Evolutionary conservation across 1,284 basidiomycete genomes (phyloP).

Genomic region (Flammula alnicola): DNA sequence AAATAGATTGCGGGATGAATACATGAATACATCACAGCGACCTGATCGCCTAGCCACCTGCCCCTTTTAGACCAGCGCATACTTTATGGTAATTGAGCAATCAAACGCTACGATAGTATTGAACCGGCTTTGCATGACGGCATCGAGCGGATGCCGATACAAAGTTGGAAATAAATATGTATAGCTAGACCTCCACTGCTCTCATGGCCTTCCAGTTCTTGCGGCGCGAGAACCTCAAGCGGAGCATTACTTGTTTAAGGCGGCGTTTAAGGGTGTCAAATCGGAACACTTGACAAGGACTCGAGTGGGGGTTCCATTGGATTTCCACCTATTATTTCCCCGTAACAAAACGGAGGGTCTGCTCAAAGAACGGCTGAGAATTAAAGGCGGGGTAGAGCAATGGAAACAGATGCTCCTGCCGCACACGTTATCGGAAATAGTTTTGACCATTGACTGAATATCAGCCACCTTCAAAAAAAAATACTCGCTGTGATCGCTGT

Average conservation of each 20-base stretch:
- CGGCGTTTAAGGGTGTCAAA: conserved; percentile 19
- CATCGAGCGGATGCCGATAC: conserved; percentile 13
- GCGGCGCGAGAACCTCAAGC: conserved; percentile 21
- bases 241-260: conserved; percentile 17
- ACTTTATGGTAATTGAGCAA: conserved; percentile 2
- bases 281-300: conserved; percentile 9
- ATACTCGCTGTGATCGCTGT: conserved; percentile 22
- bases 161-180: conserved; percentile 5
- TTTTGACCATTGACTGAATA: conserved; percentile 3
- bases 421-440: conserved; percentile 1
- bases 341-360: conserved; percentile 7
- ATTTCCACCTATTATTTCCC: conserved; percentile 4
- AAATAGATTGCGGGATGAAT: conserved; percentile 14
- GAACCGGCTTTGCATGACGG: conserved; percentile 9
- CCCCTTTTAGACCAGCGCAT: conserved; percentile 10
- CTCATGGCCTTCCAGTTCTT: conserved; percentile 10
- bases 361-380: conserved; percentile 1
- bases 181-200: conserved; percentile 6
- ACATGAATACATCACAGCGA: conserved; percentile 22
- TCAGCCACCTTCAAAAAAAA: conserved; percentile 14
- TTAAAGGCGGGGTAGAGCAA: conserved; percentile 1
- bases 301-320: conserved; percentile 10
- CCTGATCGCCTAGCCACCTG: conserved; percentile 23
- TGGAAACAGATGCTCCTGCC: conserved; percentile 3
- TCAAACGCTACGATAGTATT: not conserved